Conservation (phyloP, 768 basidiomycete genomes). For the Tylopilus intermedius region DNA sequence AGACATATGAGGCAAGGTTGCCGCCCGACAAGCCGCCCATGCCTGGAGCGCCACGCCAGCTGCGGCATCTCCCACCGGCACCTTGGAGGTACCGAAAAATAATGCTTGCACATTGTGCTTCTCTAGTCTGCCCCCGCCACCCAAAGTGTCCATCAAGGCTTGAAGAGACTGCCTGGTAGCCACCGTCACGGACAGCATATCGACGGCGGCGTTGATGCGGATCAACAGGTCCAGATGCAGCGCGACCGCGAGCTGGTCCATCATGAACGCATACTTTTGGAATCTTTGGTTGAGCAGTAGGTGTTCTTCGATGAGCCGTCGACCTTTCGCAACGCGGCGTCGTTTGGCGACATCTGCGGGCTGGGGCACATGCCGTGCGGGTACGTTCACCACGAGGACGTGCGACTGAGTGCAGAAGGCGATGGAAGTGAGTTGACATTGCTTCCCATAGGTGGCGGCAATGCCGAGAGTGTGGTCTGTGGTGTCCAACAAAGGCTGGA, state of each 20-base stretch:
- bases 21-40: constrained; percentile 41
- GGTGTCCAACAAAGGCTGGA: no score
- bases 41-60: constrained; percentile 36
- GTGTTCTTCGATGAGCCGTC: constrained; percentile 25
- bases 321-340: constrained; percentile 5
- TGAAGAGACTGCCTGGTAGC: constrained; percentile 29
- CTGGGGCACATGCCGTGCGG: constrained; percentile 5
- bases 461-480: no score
- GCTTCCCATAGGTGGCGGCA: no score
- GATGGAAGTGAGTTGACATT: no score
- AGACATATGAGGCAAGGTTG: constrained; percentile 21
- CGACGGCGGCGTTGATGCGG: constrained; percentile 34
- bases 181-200: constrained; percentile 35
- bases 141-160: constrained; percentile 35
- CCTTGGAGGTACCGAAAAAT: constrained; percentile 22
- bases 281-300: constrained; percentile 30
- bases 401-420: no score
- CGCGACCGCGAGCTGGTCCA: constrained; percentile 42
- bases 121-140: constrained; percentile 31
- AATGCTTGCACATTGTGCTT: constrained; percentile 26
- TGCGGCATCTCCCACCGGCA: constrained; percentile 16
- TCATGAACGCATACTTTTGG: constrained; percentile 39
- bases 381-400: no score
- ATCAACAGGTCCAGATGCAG: constrained; percentile 38
- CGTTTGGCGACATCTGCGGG: neutral